A percentile compares a stretch with the other conserved stretches of the same genome.
phyloP scores from a whole-genome alignment of 2,329 filamentous ascomycete species.

The Helotiales sp. region DNA sequence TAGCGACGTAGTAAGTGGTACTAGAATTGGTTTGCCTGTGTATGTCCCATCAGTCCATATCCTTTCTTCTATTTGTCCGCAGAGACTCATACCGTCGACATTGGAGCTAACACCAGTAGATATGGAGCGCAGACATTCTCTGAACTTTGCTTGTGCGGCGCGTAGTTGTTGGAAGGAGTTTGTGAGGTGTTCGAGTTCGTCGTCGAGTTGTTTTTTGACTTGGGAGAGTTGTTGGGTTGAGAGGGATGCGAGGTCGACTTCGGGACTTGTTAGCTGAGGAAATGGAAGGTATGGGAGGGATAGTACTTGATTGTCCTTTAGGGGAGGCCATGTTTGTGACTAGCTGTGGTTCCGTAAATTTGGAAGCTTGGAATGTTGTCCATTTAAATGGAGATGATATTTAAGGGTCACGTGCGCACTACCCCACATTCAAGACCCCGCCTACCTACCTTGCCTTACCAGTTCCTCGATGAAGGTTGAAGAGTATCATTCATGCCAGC shows the following conservation, averaged over 20 bases:
- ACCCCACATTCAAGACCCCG: no score
- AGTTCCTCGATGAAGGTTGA: no score
- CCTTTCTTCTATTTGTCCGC: background rate
- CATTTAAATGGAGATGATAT: background rate
- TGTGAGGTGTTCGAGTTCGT: conserved; percentile 93
- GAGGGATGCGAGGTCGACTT: conserved; percentile 73
- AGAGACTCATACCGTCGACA: conserved; percentile 35
- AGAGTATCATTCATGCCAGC: no score
- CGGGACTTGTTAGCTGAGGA: background rate
- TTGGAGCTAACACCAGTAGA: conserved; percentile 51
- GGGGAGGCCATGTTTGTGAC: conserved; percentile 11
- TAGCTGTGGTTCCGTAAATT: background rate
- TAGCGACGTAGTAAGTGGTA: conserved; percentile 92
- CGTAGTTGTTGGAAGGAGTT: conserved; percentile 87
- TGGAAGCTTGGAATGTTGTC: background rate
- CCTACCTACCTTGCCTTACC: no score
- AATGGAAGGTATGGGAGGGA: background rate
- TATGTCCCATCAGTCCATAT: conserved; percentile 8
- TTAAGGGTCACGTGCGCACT: background rate
- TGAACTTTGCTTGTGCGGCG: conserved; percentile 87
- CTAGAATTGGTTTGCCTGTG: conserved; percentile 64
- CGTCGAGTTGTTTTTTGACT: conserved; percentile 94
- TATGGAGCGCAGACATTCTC: conserved; percentile 83
- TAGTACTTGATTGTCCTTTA: conserved; percentile 20
- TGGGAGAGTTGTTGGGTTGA: conserved; percentile 82